Base-by-base conservation (phyloP, 108 stramenopile species). In the Stephanodiscus minutulus region DNA sequence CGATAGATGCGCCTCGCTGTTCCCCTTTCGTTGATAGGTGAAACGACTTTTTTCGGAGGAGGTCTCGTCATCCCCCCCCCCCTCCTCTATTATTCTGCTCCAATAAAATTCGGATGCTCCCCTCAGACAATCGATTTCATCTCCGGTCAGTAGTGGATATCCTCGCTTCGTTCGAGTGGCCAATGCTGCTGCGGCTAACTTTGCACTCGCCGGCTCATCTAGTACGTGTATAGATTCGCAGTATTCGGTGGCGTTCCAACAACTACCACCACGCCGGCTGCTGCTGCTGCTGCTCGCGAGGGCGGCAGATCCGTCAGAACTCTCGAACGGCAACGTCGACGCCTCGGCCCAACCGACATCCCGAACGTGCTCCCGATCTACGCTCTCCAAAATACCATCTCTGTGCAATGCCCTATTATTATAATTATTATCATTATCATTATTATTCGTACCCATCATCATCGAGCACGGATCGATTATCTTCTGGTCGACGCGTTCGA, bases 21-120 rank as follows among this genome's bases (percentile, higher is more conserved):
- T 56, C 64, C 91, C 82, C 77, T 82, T 73, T 55, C 74, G 44
- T 87, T 91, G 68, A 83, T 81, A 62, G 72, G 84, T 64, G 79
- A 85, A 73, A 85, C 85, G 20, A 86, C 84, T 71, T 56, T 68
- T 49, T 9, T 43, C 17, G 5, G 33, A 41, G 1, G 55, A 41
- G 1, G 55, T 22, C 35, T 54, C 37, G 56, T 55, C 39, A 21
- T 18, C 13, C 24, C 18, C 60, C n/a, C 37, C 35, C n/a, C n/a
- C n/a, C n/a, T n/a, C n/a, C n/a, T n/a, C n/a, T n/a, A n/a, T n/a
- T 9, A 10, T 12, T 61, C 55, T 35, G 25, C 56, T 57, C 73
- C 73, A 74, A 64, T 74, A 74, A 25, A 54, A 66, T 50, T 71
- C 64, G 18, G 59, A 41, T 46, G 65, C 60, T 36, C 7, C 13